Base-by-base conservation (phyloP, 139 green algal species). In the Picochlorum sp. region DNA sequence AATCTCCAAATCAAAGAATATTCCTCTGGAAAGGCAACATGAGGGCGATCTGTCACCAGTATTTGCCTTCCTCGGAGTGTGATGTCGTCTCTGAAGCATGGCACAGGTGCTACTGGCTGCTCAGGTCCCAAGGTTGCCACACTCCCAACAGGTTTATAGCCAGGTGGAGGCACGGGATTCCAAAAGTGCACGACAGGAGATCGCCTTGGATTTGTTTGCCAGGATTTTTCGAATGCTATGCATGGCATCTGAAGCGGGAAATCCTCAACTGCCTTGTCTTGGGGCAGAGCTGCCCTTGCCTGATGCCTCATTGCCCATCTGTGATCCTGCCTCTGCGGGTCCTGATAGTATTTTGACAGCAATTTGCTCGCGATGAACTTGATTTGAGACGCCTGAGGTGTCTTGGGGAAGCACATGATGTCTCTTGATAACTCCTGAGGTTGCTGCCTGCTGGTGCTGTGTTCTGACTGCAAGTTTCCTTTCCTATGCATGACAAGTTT, bases 1-100 rank as follows among this genome's bases (percentile, higher is more conserved):
- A 84, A 73, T 3, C 89, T 78, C 80, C 85, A 96, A 10, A 96
- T 71, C 18, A 96, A 76, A 11, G 72, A 63, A 56, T 73, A 91
- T 49, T 84, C 82, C 10, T 69, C 54, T 0, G 86, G 85, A 1
- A 62, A 56, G 7, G 46, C 63, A 9, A 62, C 62, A 18, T 28
- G 26, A 16, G 34, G 34, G 0, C 34, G 34, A 41, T 41, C 8
- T 38, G 52, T 16, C 49, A 41, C 47, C 47, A 54, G 34, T 49
- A 30, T 44, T 16, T 56, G 56, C 14, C 3, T 14, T 23, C 11
- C 45, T 37, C n/a, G 56, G 38, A 78, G 61, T 4, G 64, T 66
- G 6, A 49, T 52, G 21, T 76, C 74, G 44, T 87, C 85, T 45
- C 64, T 67, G 68, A 90, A 90, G 60, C 86, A 71, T 58, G 65